These are phyloP conservation scores for Candida anglica DNA, from an alignment of 805 yeast genomes.

Conservation along the genomic window DNA sequence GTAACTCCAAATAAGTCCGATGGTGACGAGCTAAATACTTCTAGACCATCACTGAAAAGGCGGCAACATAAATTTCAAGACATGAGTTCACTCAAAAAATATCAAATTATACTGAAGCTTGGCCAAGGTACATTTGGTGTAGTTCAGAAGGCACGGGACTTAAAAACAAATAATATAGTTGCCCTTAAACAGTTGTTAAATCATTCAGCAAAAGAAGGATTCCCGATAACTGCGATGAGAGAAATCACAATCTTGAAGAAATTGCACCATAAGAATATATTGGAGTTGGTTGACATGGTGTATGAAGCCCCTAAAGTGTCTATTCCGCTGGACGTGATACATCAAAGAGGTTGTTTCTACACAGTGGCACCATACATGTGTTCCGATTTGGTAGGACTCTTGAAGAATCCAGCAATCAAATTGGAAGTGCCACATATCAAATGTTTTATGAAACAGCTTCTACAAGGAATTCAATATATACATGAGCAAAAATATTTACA, in stretches of 20 bases:
- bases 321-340: slow-evolving; percentile 29
- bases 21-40: too few relatives aligned
- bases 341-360: slow-evolving; percentile 53
- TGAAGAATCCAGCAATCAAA: slow-evolving; percentile 70
- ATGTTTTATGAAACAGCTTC: slow-evolving; percentile 73
- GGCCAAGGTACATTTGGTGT: slow-evolving; percentile 58
- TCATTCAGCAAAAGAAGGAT: slow-evolving; percentile 73
- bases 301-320: slow-evolving; percentile 33
- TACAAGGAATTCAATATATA: slow-evolving; percentile 77
- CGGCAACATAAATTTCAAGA: slow-evolving; percentile 10
- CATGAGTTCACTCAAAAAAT: slow-evolving; percentile 30
- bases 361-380: slow-evolving; percentile 93
- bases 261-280: slow-evolving; percentile 64
- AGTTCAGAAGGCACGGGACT: slow-evolving; percentile 72
- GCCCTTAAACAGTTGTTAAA: slow-evolving; percentile 86
- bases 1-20: too few relatives aligned
- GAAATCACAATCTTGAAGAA: slow-evolving; percentile 81
- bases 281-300: slow-evolving; percentile 77
- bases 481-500: slow-evolving; percentile 64
- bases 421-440: slow-evolving; percentile 70
- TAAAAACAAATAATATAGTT: slow-evolving; percentile 55
- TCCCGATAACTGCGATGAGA: slow-evolving; percentile 92
- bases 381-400: slow-evolving; percentile 83
- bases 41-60: too few relatives aligned
- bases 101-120: slow-evolving; percentile 30